Percentiles rank a stretch among this genome's conserved stretches.
Evolutionary conservation across 805 yeast species (phyloP).

Genomic region (Geotrichum ghanense): DNA sequence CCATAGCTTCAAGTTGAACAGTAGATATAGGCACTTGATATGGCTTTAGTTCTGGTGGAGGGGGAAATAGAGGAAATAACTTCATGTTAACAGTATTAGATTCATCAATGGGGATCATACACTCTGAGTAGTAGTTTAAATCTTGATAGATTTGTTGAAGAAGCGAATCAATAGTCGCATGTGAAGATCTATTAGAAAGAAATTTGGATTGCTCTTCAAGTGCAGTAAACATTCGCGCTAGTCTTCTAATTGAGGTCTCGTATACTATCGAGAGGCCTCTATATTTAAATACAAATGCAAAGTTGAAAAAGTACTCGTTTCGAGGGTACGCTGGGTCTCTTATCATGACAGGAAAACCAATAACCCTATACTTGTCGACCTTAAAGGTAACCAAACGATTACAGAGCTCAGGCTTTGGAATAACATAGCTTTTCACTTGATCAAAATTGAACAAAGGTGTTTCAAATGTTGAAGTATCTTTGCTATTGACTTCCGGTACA

Average conservation of each 20-base stretch:
- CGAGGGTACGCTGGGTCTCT: constrained; percentile 68
- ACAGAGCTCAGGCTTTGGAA: constrained; percentile 88
- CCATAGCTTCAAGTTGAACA: constrained; percentile 56
- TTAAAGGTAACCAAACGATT: constrained; percentile 68
- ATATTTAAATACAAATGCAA: constrained; percentile 82
- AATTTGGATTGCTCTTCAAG: constrained; percentile 81
- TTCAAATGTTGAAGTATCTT: constrained; percentile 27
- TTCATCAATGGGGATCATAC: constrained; percentile 84
- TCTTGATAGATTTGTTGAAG: constrained; percentile 91
- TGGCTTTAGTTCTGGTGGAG: constrained; percentile 64
- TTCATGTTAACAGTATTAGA: constrained; percentile 88
- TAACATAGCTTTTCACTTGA: constrained; percentile 76
- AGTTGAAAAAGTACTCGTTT: constrained; percentile 85
- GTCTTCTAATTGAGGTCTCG: constrained; percentile 70
- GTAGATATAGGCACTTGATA: constrained; percentile 90
- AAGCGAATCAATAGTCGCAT: constrained; percentile 51
- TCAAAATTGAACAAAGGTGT: constrained; percentile 62
- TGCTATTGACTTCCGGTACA: constrained; percentile 24
- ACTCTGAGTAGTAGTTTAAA: constrained; percentile 88
- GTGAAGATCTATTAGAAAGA: constrained; percentile 42
- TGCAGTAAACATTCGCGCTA: constrained; percentile 82
- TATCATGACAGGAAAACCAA: constrained; percentile 84
- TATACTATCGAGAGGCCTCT: constrained; percentile 57
- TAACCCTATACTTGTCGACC: constrained; percentile 55
- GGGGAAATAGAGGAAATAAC: constrained; percentile 77